A percentile compares a stretch with the other conserved stretches of the same genome.
Conservation (phyloP, 306 rosid genomes). For the Cucurbita argyrosperma region DNA sequence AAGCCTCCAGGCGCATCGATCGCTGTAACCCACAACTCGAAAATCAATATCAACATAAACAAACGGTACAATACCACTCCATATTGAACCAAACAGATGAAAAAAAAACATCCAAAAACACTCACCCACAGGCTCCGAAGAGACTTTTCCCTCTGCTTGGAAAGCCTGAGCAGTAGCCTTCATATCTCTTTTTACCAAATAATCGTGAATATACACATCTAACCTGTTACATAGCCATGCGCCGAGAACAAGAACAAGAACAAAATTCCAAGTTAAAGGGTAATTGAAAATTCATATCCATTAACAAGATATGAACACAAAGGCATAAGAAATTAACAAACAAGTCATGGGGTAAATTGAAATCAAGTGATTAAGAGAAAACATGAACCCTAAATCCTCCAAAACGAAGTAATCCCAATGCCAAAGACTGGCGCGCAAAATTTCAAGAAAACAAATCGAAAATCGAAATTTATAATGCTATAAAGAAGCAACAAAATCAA, state of each 20-base stretch:
- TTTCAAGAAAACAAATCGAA: background rate
- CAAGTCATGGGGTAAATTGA: background rate
- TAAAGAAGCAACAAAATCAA: background rate
- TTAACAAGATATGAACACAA: background rate
- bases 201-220: slow-evolving; percentile 97
- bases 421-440: background rate
- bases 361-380: background rate
- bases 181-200: slow-evolving; percentile 85
- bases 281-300: background rate
- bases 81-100: background rate
- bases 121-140: slow-evolving; percentile 99
- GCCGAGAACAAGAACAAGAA: slow-evolving; percentile 5
- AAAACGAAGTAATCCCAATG: slow-evolving; percentile 3
- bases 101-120: slow-evolving; percentile 6
- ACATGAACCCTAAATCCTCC: slow-evolving; percentile 19
- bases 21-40: slow-evolving; percentile 43
- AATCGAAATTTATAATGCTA: background rate
- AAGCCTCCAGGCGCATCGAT: slow-evolving; percentile 99
- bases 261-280: background rate
- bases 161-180: slow-evolving; percentile 98
- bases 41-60: slow-evolving; percentile 2
- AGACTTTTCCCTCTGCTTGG: slow-evolving; percentile 95
- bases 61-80: background rate
- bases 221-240: slow-evolving; percentile 39
- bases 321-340: background rate